Evolutionary conservation across 2,329 filamentous ascomycete genomes (phyloP).

Genomic region (Fusarium kyushuense): DNA sequence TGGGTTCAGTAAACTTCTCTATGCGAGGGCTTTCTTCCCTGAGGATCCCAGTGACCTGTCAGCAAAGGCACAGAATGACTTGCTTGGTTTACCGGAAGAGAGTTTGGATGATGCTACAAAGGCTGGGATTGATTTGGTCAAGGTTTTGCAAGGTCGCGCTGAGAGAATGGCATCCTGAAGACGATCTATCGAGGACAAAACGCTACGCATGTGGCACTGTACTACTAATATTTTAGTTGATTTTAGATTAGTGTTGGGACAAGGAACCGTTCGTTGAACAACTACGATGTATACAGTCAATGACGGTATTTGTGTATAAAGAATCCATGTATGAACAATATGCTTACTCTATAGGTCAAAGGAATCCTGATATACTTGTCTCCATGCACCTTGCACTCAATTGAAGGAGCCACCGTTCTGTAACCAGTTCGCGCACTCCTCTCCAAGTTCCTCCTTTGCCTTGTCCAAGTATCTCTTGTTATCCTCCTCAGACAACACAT

Average conservation of each 20-base stretch:
- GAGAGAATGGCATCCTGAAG: slow-evolving; percentile 30
- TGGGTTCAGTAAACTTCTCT: slow-evolving; percentile 63
- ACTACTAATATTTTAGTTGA: too few relatives aligned
- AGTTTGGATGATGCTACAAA: slow-evolving; percentile 66
- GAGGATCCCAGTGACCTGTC: slow-evolving; percentile 50
- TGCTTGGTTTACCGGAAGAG: slow-evolving; percentile 66
- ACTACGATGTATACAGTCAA: too few relatives aligned
- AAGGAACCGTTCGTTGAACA: too few relatives aligned
- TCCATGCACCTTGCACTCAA: too few relatives aligned
- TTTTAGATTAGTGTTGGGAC: too few relatives aligned
- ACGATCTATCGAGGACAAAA: too few relatives aligned
- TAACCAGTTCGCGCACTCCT: slow-evolving; percentile 7
- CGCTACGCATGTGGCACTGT: too few relatives aligned
- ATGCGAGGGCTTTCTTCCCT: slow-evolving; percentile 63
- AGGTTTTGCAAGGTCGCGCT: slow-evolving; percentile 35
- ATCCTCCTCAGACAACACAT: slow-evolving; percentile 1
- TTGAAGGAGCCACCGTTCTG: neutral
- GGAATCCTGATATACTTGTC: too few relatives aligned
- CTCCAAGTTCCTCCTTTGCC: neutral
- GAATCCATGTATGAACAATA: too few relatives aligned
- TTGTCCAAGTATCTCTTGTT: neutral
- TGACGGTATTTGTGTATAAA: too few relatives aligned
- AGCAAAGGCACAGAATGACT: slow-evolving; percentile 58
- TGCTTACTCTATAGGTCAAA: too few relatives aligned
- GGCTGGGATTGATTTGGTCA: slow-evolving; percentile 57